phyloP scores from a whole-genome alignment of 768 basidiomycete species.

The Phylloporus sp. region DNA sequence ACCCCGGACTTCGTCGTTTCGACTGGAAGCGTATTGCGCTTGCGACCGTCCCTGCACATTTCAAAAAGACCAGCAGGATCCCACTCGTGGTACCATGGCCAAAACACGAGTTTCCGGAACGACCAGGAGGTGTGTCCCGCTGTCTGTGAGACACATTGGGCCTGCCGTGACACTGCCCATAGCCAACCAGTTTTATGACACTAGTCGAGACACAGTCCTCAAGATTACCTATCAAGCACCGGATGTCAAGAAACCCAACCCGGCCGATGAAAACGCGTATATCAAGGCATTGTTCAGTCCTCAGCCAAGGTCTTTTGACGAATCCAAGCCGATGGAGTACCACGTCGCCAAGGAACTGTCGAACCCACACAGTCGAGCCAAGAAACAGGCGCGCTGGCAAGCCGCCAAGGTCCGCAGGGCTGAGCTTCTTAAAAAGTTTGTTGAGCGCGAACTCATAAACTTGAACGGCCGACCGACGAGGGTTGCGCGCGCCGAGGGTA shows the following conservation, averaged over 20 bases:
- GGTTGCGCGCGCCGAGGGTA: conserved; percentile 70
- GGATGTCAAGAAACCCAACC: conserved; percentile 33
- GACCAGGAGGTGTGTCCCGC: conserved; percentile 23
- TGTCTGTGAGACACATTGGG: not conserved
- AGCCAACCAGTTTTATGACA: conserved; percentile 56
- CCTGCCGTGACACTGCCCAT: conserved; percentile 6
- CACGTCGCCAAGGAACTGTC: conserved; percentile 67
- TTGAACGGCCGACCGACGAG: conserved; percentile 56
- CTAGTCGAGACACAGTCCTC: conserved; percentile 53
- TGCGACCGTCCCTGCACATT: conserved; percentile 57
- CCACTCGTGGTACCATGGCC: conserved; percentile 70
- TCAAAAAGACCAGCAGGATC: conserved; percentile 30
- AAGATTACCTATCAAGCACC: conserved; percentile 72
- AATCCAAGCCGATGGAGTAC: conserved; percentile 58
- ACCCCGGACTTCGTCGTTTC: conserved; percentile 49
- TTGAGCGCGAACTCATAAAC: conserved; percentile 50
- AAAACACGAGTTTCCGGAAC: conserved; percentile 39
- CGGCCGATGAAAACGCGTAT: conserved; percentile 52
- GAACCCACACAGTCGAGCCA: conserved; percentile 79
- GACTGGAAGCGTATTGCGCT: conserved; percentile 73
- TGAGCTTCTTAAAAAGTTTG: conserved; percentile 49
- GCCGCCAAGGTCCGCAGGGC: conserved; percentile 45
- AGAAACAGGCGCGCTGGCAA: conserved; percentile 78
- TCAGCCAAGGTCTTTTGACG: conserved; percentile 41
- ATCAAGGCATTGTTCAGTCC: conserved; percentile 50